Evolutionary conservation across 2,329 filamentous ascomycete genomes (phyloP).

Genomic region (Celoporthe dispersa): DNA sequence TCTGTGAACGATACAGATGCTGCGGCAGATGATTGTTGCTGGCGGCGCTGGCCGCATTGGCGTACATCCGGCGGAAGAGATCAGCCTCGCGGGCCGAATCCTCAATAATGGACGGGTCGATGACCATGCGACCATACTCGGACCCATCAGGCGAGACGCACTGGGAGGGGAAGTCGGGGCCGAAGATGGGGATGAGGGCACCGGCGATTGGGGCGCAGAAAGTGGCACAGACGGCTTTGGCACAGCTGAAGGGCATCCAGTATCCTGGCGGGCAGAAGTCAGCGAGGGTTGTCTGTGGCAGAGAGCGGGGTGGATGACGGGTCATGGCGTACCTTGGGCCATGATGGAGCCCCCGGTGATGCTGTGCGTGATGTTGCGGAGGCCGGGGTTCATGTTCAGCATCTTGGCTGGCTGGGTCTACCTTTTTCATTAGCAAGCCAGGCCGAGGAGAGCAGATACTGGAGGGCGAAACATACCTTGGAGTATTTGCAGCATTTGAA

Average conservation of each 20-base stretch:
- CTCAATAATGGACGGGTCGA: slow-evolving; percentile 59
- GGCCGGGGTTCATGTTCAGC: slow-evolving; percentile 74
- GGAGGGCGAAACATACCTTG: slow-evolving; percentile 65
- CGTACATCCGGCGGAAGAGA: slow-evolving; percentile 44
- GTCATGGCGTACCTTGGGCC: slow-evolving; percentile 73
- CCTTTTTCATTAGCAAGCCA: slow-evolving; percentile 14
- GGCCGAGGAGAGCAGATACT: neutral
- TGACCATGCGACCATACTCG: slow-evolving; percentile 70
- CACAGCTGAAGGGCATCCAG: slow-evolving; percentile 92
- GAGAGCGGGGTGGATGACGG: neutral
- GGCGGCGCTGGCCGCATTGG: slow-evolving; percentile 31
- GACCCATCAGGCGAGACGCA: slow-evolving; percentile 70
- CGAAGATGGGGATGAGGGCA: slow-evolving; percentile 89
- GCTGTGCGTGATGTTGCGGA: slow-evolving; percentile 88
- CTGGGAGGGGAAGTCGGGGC: slow-evolving; percentile 73
- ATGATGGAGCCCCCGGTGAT: slow-evolving; percentile 91
- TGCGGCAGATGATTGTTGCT: slow-evolving; percentile 25
- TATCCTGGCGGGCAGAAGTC: slow-evolving; percentile 67
- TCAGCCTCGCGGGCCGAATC: slow-evolving; percentile 56
- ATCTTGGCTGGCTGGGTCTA: slow-evolving; percentile 90
- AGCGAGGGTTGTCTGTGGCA: slow-evolving; percentile 14
- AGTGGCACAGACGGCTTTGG: slow-evolving; percentile 82
- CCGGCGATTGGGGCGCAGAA: slow-evolving; percentile 87
- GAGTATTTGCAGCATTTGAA: slow-evolving; percentile 89
- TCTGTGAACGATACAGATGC: slow-evolving; percentile 27